These are phyloP conservation scores for Petasospora fabianii DNA, from an alignment of 1,139 yeast species.

Conservation along the genomic window DNA sequence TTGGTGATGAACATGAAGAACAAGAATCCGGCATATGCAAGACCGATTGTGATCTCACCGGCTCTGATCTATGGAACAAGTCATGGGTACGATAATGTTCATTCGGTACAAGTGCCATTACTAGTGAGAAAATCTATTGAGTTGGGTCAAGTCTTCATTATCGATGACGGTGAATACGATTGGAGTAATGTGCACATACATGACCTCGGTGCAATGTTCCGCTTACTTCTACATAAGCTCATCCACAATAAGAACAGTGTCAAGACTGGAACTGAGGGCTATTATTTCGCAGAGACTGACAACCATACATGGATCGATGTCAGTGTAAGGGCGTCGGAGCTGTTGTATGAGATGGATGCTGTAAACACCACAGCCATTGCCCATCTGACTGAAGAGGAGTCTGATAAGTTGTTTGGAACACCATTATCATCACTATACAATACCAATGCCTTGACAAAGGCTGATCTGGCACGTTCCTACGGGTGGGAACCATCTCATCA, in stretches of 20 bases:
- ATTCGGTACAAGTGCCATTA: slow-evolving; percentile 36
- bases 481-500: slow-evolving; percentile 12
- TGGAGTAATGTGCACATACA: slow-evolving; percentile 40
- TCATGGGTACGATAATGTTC: slow-evolving; percentile 34
- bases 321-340: slow-evolving; percentile 28
- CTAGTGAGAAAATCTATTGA: slow-evolving; percentile 28
- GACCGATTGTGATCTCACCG: slow-evolving; percentile 12
- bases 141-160: slow-evolving; percentile 31
- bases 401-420: slow-evolving; percentile 20
- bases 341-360: slow-evolving; percentile 22
- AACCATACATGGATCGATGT: slow-evolving; percentile 36
- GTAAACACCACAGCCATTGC: slow-evolving; percentile 25
- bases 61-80: slow-evolving; percentile 11
- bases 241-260: slow-evolving; percentile 24
- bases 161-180: slow-evolving; percentile 34
- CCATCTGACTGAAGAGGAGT: slow-evolving; percentile 23
- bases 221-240: slow-evolving; percentile 26
- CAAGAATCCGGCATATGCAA: slow-evolving; percentile 7
- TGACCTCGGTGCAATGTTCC: slow-evolving; percentile 37
- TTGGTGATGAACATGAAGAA: slow-evolving; percentile 33
- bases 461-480: slow-evolving; percentile 28
- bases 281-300: slow-evolving; percentile 36
- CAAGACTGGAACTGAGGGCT: slow-evolving; percentile 36
- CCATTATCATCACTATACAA: slow-evolving; percentile 31
- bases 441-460: slow-evolving; percentile 31